phyloP scores from a whole-genome alignment of 805 yeast genomes.

The Wickerhamomyces hampshirensis region DNA sequence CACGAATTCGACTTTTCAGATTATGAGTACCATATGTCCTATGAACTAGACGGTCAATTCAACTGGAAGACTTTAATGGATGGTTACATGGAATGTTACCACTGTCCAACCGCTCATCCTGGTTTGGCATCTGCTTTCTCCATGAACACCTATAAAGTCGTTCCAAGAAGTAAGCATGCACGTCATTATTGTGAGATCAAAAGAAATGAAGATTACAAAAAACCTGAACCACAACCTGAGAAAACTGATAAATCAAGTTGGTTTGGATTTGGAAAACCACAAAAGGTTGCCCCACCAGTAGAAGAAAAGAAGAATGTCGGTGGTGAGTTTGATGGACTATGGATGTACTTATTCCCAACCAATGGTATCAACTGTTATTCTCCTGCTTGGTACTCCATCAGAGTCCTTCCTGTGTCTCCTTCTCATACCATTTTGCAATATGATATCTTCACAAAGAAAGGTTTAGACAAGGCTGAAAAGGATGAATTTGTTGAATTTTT shows the following conservation, averaged over 20 bases:
- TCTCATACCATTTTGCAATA: slow-evolving; percentile 53
- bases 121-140: slow-evolving; percentile 52
- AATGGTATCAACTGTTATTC: slow-evolving; percentile 62
- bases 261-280: slow-evolving; percentile 44
- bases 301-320: slow-evolving; percentile 43
- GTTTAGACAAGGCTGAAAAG: slow-evolving; percentile 45
- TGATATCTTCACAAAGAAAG: slow-evolving; percentile 58
- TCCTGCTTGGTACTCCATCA: slow-evolving; percentile 61
- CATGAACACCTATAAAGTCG: slow-evolving; percentile 63
- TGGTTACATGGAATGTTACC: slow-evolving; percentile 65
- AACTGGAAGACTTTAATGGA: slow-evolving; percentile 68
- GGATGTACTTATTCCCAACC: slow-evolving; percentile 58
- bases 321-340: slow-evolving; percentile 56
- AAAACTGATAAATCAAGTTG: slow-evolving; percentile 37
- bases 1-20: slow-evolving; percentile 55
- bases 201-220: slow-evolving; percentile 30
- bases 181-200: slow-evolving; percentile 57
- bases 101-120: slow-evolving; percentile 65
- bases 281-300: slow-evolving; percentile 22
- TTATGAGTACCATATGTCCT: slow-evolving; percentile 61
- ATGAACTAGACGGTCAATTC: slow-evolving; percentile 57
- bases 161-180: slow-evolving; percentile 53
- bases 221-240: slow-evolving; percentile 20
- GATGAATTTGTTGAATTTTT: slow-evolving; percentile 60
- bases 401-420: slow-evolving; percentile 52